Percentiles rank a stretch among this genome's conserved stretches.
phyloP scores from a whole-genome alignment of 768 basidiomycete genomes.

The Calocera viscosa region DNA sequence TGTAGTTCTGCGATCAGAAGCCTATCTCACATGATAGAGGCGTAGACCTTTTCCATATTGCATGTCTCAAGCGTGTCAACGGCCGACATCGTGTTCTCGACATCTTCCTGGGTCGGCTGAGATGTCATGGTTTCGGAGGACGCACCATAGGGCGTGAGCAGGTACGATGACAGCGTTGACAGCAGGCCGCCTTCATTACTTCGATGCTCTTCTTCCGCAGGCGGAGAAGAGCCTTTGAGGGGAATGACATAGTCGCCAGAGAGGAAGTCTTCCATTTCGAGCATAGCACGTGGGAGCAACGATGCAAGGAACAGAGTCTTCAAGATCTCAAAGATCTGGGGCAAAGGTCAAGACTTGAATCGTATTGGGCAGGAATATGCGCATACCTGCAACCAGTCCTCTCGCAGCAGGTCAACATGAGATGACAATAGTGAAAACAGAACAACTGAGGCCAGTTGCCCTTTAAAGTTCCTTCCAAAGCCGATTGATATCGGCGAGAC shows the following conservation, averaged over 20 bases:
- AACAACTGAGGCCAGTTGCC: slow-evolving; percentile 91
- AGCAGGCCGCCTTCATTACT: slow-evolving; percentile 73
- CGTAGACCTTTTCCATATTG: slow-evolving; percentile 85
- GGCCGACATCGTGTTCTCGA: slow-evolving; percentile 88
- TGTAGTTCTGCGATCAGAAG: neutral
- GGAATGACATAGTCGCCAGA: slow-evolving; percentile 92
- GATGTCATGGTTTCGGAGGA: slow-evolving; percentile 66
- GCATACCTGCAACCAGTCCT: slow-evolving; percentile 83
- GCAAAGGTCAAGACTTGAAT: neutral
- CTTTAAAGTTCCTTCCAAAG: slow-evolving; percentile 90
- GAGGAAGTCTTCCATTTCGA: slow-evolving; percentile 97
- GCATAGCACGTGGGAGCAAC: slow-evolving; percentile 73
- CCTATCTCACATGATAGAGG: slow-evolving; percentile 69
- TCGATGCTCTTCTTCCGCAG: slow-evolving; percentile 38
- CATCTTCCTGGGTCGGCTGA: slow-evolving; percentile 78
- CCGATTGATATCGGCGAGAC: slow-evolving; percentile 84
- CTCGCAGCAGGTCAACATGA: slow-evolving; percentile 82
- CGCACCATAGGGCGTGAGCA: slow-evolving; percentile 83
- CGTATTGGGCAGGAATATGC: neutral
- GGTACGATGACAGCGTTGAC: slow-evolving; percentile 86
- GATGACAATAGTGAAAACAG: slow-evolving; percentile 96
- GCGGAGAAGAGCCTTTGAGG: slow-evolving; percentile 53
- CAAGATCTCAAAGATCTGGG: slow-evolving; percentile 97
- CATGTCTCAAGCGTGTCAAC: slow-evolving; percentile 93
- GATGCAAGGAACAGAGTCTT: slow-evolving; percentile 92